phyloP scores from a whole-genome alignment of 2,329 filamentous ascomycete species.

The Cytospora mali region DNA sequence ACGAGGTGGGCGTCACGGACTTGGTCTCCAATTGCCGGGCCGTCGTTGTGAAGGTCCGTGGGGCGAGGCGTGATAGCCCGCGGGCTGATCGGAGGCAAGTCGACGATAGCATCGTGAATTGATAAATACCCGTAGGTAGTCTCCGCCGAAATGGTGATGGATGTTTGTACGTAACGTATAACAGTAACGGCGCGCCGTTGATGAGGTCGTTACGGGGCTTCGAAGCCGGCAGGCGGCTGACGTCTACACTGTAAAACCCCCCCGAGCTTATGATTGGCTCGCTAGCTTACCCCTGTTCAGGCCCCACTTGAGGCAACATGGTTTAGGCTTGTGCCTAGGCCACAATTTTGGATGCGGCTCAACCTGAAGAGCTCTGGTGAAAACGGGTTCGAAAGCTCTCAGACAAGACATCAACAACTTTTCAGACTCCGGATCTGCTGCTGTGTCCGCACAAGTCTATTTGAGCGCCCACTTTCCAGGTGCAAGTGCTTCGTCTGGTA shows the following conservation, averaged over 20 bases:
- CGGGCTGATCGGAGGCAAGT: slow-evolving; percentile 44
- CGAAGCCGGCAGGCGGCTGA: not conserved
- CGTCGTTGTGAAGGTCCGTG: slow-evolving; percentile 53
- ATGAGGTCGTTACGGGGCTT: slow-evolving; percentile 1
- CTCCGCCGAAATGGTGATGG: slow-evolving; percentile 11
- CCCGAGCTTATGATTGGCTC: not conserved
- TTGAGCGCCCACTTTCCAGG: not conserved
- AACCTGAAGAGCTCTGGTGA: not conserved
- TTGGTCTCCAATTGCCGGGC: slow-evolving; percentile 49
- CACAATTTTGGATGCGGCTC: not conserved
- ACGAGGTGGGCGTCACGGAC: slow-evolving; percentile 42
- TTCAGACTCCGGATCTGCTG: not conserved
- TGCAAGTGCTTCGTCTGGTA: not conserved
- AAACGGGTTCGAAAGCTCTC: not conserved
- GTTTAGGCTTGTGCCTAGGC: not conserved
- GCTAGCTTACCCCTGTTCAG: not conserved
- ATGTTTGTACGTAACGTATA: not conserved
- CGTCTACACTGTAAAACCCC: no score
- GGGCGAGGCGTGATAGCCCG: slow-evolving; percentile 47
- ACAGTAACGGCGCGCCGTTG: not conserved
- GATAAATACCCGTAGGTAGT: no score
- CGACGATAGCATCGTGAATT: slow-evolving; percentile 49
- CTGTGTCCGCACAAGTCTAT: not conserved
- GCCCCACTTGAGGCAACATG: not conserved
- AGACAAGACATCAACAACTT: not conserved